These are phyloP conservation scores for Rutstroemia sp. DNA, from an alignment of 2,329 filamentous ascomycete genomes.

Conservation along the genomic window DNA sequence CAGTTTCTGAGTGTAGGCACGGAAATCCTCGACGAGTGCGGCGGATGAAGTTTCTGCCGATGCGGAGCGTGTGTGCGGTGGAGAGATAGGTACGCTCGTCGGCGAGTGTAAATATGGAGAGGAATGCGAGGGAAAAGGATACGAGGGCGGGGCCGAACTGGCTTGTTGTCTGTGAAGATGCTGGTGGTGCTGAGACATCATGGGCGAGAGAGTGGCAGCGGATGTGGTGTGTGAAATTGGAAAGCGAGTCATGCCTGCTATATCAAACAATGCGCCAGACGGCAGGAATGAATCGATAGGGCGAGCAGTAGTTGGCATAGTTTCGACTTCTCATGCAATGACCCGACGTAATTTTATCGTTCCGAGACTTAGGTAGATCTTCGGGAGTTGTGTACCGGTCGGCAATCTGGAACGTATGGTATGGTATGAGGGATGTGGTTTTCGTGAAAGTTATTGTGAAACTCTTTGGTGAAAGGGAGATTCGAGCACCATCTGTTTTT, in stretches of 20 bases:
- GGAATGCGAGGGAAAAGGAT: background rate
- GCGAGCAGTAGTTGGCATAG: conserved; percentile 16
- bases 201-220: background rate
- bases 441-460: too few relatives aligned
- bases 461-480: too few relatives aligned
- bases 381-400: too few relatives aligned
- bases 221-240: conserved; percentile 1
- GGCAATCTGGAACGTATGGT: too few relatives aligned
- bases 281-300: conserved; percentile 25
- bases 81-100: conserved; percentile 21
- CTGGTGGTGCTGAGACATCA: background rate
- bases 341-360: too few relatives aligned
- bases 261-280: conserved; percentile 19
- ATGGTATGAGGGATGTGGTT: too few relatives aligned
- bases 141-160: background rate
- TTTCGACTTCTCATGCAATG: background rate
- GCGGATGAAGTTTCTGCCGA: conserved; percentile 23
- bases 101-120: conserved; percentile 5
- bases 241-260: conserved; percentile 1
- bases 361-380: too few relatives aligned
- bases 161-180: conserved; percentile 4
- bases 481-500: too few relatives aligned
- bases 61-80: conserved; percentile 25
- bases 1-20: conserved; percentile 25
- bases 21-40: conserved; percentile 27